phyloP scores from a whole-genome alignment of 805 yeast species.

The Lachancea sp. region DNA sequence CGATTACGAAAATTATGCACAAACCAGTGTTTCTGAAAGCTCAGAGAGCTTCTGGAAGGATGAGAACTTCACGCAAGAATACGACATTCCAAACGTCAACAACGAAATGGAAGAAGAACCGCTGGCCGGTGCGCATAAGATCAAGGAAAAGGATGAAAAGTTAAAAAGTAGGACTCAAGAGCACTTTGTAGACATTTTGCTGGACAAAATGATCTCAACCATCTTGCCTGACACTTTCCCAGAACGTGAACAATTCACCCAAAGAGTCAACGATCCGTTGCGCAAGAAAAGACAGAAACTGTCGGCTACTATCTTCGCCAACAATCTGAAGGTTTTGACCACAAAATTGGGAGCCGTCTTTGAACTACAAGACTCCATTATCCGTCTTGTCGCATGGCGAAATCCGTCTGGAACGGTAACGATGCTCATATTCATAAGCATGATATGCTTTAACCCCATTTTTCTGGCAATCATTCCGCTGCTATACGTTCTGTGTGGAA shows the following conservation, averaged over 20 bases:
- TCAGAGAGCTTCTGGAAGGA: conserved; percentile 24
- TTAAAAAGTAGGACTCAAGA: conserved; percentile 15
- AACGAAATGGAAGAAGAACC: conserved; percentile 12
- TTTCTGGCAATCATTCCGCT: conserved; percentile 59
- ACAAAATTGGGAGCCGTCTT: conserved; percentile 50
- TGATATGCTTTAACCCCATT: conserved; percentile 66
- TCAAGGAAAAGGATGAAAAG: not conserved
- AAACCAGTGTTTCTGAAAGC: conserved; percentile 20
- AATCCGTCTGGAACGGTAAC: conserved; percentile 64
- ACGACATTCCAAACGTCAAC: conserved; percentile 9
- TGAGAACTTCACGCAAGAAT: conserved; percentile 21
- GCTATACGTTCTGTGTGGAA: conserved; percentile 45
- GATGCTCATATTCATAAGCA: conserved; percentile 52
- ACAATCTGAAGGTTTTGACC: conserved; percentile 54
- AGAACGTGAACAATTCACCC: conserved; percentile 40
- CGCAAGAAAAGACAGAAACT: conserved; percentile 43
- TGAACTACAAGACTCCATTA: conserved; percentile 52
- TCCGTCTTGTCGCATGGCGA: conserved; percentile 67
- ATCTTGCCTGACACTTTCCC: conserved; percentile 45
- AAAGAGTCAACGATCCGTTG: conserved; percentile 40
- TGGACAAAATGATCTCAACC: conserved; percentile 47
- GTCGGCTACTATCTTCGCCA: conserved; percentile 49
- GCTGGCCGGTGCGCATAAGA: not conserved
- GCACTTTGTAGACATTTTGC: conserved; percentile 53
- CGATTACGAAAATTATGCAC: conserved; percentile 10